Conservation (phyloP, 1,139 yeast species). For the Meyerozyma elateridarum region DNA sequence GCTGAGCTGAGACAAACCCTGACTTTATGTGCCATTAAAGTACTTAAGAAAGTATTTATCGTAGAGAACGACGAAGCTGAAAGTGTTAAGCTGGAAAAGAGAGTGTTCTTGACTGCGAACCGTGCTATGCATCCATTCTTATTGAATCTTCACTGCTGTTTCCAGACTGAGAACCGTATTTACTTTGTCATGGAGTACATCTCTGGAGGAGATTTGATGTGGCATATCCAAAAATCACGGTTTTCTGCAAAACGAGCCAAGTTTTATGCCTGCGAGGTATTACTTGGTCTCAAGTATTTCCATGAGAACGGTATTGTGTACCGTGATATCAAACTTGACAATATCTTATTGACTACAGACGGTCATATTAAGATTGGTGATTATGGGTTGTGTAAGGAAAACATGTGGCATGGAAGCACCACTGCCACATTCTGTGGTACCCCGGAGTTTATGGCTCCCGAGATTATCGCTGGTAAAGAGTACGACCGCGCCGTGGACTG, state of each 20-base stretch:
- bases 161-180: constrained; percentile 95
- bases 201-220: constrained; percentile 97
- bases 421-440: constrained; percentile 98
- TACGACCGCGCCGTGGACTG: constrained; percentile 95
- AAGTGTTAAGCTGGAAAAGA: constrained; percentile 87
- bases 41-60: constrained; percentile 89
- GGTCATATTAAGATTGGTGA: constrained; percentile 98
- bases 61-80: constrained; percentile 95
- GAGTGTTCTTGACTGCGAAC: constrained; percentile 88
- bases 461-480: constrained; percentile 85
- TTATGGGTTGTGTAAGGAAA: constrained; percentile 94
- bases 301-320: constrained; percentile 95
- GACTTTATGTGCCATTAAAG: constrained; percentile 88
- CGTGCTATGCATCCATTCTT: constrained; percentile 89
- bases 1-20: constrained; percentile 84
- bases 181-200: constrained; percentile 98
- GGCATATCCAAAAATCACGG: constrained; percentile 94
- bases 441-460: constrained; percentile 99
- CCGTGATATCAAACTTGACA: constrained; percentile 93
- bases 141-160: constrained; percentile 86
- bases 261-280: constrained; percentile 94
- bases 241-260: constrained; percentile 90
- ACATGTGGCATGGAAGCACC: constrained; percentile 87
- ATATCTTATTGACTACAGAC: constrained; percentile 76
- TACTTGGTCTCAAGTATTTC: constrained; percentile 83